Base-by-base conservation (phyloP, 176 grass and related monocot species). In the Saccharum spontaneum region DNA sequence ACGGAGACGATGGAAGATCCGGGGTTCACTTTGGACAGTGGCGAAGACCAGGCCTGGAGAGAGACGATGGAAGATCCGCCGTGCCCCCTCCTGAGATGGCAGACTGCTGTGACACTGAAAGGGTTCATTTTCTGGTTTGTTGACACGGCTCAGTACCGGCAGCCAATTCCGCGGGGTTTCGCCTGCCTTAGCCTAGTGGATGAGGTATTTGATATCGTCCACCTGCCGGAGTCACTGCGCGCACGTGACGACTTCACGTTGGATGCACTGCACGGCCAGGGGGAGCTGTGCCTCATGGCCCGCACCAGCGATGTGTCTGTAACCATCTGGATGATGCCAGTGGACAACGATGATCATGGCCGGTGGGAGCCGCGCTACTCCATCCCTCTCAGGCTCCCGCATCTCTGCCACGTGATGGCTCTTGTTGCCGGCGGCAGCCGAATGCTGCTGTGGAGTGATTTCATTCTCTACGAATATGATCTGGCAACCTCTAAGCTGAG, bases 171-270 rank as follows among this genome's bases (percentile, higher is more conserved):
- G 14, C 48, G 48, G 10, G 48, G 10, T 28, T 28, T 28, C 15
- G 15, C 17, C 17, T 54, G 52, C 52, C 52, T 57, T 57, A 9
- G 5, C 18, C 20, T 57, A 22, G 52, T 2, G 52, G 18, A 22
- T 6, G 52, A 22, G 52, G 7, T 0, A 2, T 57, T 57, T 7
- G 0, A 3, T 9, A 0, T 22, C 7, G 0, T 55, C 18, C 0
- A 7, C 6, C 52, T 55, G 18, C 18, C 52, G 18, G 52, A 2
- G 18, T 2, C 18, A 22, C 2, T 57, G 18, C 0, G 0, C 17
- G 28, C 28, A 28, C 4, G 1, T 54, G 50, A 54, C 1, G 50
- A 54, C 17, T 54, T 54, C 50, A 8, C 6, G 0, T 18, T 54
- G 50, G 50, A 20, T 9, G 52, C 52, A 57, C 52, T 22, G 52